phyloP scores from a whole-genome alignment of 2,329 filamentous ascomycete genomes.

The Epichloe baconii region DNA sequence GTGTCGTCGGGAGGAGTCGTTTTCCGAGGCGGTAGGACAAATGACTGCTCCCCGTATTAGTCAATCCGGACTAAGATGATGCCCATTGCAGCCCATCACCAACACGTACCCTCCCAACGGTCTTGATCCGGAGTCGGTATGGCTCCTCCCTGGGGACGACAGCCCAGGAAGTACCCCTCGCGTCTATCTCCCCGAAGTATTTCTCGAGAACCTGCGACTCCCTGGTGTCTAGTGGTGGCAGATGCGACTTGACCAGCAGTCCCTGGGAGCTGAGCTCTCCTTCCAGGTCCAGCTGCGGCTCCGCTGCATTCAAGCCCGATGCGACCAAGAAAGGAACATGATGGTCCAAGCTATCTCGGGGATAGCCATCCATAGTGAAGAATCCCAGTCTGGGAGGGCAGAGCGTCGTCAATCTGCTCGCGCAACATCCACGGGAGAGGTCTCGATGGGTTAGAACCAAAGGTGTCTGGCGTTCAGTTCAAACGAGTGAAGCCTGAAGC shows the following conservation, averaged over 20 bases:
- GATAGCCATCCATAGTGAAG: slow-evolving; percentile 62
- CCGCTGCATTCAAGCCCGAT: slow-evolving; percentile 50
- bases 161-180: slow-evolving; percentile 53
- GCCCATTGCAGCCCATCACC: not conserved
- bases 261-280: slow-evolving; percentile 44
- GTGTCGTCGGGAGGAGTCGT: slow-evolving; percentile 39
- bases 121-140: slow-evolving; percentile 55
- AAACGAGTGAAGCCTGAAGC: not conserved
- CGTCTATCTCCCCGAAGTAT: slow-evolving; percentile 54
- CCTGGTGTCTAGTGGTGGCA: slow-evolving; percentile 51
- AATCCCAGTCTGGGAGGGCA: slow-evolving; percentile 9
- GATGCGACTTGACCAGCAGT: slow-evolving; percentile 54
- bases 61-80: slow-evolving; percentile 13
- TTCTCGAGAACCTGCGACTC: slow-evolving; percentile 52
- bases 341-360: slow-evolving; percentile 66
- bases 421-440: slow-evolving; percentile 1
- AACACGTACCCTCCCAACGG: slow-evolving; percentile 63
- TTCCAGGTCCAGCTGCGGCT: slow-evolving; percentile 28
- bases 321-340: slow-evolving; percentile 77
- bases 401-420: slow-evolving; percentile 1
- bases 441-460: slow-evolving; percentile 9
- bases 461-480: not conserved
- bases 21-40: slow-evolving; percentile 43
- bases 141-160: slow-evolving; percentile 36
- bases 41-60: slow-evolving; percentile 26